Base-by-base conservation (phyloP, 2,329 filamentous ascomycete species). In the Neopestalotiopsis clavispora region DNA sequence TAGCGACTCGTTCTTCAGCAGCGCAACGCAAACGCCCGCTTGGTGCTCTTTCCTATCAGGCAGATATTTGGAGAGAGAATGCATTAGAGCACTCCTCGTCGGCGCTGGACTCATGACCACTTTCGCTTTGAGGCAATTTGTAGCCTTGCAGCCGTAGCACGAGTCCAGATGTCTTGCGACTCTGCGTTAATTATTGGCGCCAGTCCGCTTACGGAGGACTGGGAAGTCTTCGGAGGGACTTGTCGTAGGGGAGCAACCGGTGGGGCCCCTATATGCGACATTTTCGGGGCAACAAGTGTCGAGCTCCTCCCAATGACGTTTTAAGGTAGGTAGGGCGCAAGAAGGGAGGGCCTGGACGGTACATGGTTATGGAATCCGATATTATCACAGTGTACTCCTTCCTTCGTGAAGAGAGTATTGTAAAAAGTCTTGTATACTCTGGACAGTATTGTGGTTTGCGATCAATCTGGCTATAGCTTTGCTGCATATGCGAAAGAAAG, bases 111-210 rank as follows among this genome's bases (percentile, higher is more conserved):
- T 52, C 45, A 52, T 52, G 45, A 52, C 45, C 45, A 52, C 45
- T 17, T 28, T 59, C 34, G 42, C 23, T n/a, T 69, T 73, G 71
- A 71, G 72, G 73, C 68, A 69, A 74, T 73, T 72, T 72, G 67
- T 63, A 74, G 73, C 72, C 73, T 74, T 69, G 70, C 72, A 71
- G 67, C 59, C 34, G 57, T 20, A 45, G 10, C 34, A 38, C 23
- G 23, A 10, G 17, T 52, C 45, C 17, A 52, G 7, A 52, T n/a
- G 45, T 17, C 23, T 28, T 28, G n/a, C 45, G 20, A 52, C 45
- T n/a, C 23, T 66, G 60, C 70, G 68, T 68, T 56, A 66, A 65
- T 69, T 69, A 60, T 13, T 40, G 71, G 64, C 62, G 67, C 70
- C 67, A 69, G 67, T 70, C 69, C 64, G 52, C 64, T 68, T 67